Conservation (phyloP, 495 filamentous ascomycete species). For the Aspergillus saccharolyticus region DNA sequence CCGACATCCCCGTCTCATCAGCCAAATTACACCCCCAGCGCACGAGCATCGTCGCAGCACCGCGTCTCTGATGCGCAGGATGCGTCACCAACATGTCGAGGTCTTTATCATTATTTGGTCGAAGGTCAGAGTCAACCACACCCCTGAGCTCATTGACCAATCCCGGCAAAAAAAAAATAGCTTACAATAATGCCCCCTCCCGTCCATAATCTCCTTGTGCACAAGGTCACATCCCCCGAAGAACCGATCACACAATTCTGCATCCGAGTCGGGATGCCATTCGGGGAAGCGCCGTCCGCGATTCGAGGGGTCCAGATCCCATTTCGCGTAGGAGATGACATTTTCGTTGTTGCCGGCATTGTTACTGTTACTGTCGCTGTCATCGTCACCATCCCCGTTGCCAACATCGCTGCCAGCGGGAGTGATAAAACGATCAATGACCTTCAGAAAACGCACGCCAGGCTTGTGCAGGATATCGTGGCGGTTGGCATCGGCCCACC, state of each 20-base stretch:
- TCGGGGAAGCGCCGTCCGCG: slow-evolving; percentile 13
- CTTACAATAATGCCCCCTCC: slow-evolving; percentile 17
- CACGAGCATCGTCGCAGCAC: slow-evolving; percentile 43
- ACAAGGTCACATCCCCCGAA: slow-evolving; percentile 9
- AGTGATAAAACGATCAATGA: too few species aligned
- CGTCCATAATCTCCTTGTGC: slow-evolving; percentile 7
- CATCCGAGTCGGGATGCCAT: slow-evolving; percentile 15
- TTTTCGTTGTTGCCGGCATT: not conserved
- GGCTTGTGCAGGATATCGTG: slow-evolving; percentile 9
- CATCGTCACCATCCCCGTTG: too few species aligned
- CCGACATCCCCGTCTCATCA: slow-evolving; percentile 21
- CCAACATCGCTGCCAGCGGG: too few species aligned
- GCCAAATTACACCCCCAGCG: slow-evolving; percentile 43
- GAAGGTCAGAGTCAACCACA: too few species aligned
- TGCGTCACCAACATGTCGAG: slow-evolving; percentile 44
- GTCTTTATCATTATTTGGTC: too few species aligned
- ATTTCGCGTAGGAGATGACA: slow-evolving; percentile 21
- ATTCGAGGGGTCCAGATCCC: slow-evolving; percentile 14
- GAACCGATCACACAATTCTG: slow-evolving; percentile 8
- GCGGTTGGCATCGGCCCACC: slow-evolving; percentile 19
- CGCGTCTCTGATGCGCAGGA: slow-evolving; percentile 38
- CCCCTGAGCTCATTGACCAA: too few species aligned
- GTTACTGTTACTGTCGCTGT: not conserved
- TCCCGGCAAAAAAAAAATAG: not conserved
- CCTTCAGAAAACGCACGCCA: slow-evolving; percentile 15